Base-by-base conservation (phyloP, 805 yeast genomes). In the Blastobotrys attinorum region DNA sequence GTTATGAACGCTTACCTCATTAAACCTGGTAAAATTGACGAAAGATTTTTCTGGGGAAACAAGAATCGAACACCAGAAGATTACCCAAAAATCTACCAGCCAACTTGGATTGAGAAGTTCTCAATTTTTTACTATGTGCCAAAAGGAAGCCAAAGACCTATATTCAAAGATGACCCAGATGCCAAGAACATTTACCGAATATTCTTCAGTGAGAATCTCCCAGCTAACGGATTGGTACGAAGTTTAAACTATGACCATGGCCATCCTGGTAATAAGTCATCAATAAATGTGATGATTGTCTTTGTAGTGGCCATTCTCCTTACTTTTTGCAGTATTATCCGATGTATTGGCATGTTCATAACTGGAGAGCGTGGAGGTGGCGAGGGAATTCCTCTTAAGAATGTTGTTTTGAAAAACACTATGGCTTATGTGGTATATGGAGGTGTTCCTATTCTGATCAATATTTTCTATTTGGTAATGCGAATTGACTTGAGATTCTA, bases 401-500 rank as follows among this genome's bases (percentile, higher is more conserved):
- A 67, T 18, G 69, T 75, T 72, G 66, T 77, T 5, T 67, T 64
- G 55, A 61, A 67, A 45, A 77, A 81, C n/a, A 76, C 73, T 34
- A 77, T 76, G 21, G 75, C 80, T 76, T 83, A 81, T 60, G 67
- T 79, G 23, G 64, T 75, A 52, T 82, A 85, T 76, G 89, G 89
- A 27, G 74, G 72, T 3, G 64, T 80, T 39, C 92, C 84, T 64
- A 65, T 70, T 0, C 53, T 80, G 27, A 75, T 78, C 45, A 74
- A 79, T 50, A 43, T 77, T 7, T 49, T 79, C 27, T 81, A 79
- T 57, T 58, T 83, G 45, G 54, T 78, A 31, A 77, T 79, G 15
- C 73, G 94, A 59, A 76, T 81, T 42, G 92, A 83, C 60, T 69
- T 83, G 54, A 71, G 92, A 60, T 83, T 83, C 65, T 83, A 83